A percentile compares a stretch with the other conserved stretches of the same genome.
phyloP scores from a whole-genome alignment of 192 early-diverging fungal genomes.

The Funneliformis mosseae region DNA sequence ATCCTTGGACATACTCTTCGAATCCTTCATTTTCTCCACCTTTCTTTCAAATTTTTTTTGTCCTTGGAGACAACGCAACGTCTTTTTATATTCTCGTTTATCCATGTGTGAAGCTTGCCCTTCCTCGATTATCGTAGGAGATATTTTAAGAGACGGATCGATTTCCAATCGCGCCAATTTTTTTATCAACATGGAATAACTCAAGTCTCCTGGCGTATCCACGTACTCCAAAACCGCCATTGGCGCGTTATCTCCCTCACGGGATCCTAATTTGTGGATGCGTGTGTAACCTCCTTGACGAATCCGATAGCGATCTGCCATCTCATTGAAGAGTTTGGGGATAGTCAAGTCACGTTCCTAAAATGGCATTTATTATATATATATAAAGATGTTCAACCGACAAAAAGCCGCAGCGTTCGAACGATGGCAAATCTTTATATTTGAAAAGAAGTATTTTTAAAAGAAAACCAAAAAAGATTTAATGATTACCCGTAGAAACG shows the following conservation, averaged over 20 bases:
- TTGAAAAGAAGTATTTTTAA: no score
- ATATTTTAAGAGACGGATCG: conserved; percentile 40
- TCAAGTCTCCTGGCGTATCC: conserved; percentile 78
- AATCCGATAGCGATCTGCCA: conserved; percentile 79
- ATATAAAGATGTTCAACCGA: neutral
- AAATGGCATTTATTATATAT: no score
- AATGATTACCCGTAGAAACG: conserved; percentile 55
- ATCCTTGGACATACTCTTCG: neutral
- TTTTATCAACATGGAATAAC: conserved; percentile 54
- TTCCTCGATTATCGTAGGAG: neutral
- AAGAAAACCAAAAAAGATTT: neutral
- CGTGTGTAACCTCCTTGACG: conserved; percentile 90
- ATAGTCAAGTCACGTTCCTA: conserved; percentile 74
- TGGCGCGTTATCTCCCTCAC: conserved; percentile 81
- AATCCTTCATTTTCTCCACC: conserved; percentile 27
- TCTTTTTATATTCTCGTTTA: neutral
- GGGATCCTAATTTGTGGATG: conserved; percentile 74
- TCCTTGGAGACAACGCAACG: neutral
- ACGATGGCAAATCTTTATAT: neutral
- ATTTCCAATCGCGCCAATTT: conserved; percentile 47
- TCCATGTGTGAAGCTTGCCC: neutral
- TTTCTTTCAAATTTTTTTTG: conserved; percentile 26
- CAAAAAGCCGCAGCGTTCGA: no score
- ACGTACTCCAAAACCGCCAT: conserved; percentile 92
- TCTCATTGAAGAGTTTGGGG: conserved; percentile 78